Base-by-base conservation (phyloP, 345 rosid species). In the Populus alba region DNA sequence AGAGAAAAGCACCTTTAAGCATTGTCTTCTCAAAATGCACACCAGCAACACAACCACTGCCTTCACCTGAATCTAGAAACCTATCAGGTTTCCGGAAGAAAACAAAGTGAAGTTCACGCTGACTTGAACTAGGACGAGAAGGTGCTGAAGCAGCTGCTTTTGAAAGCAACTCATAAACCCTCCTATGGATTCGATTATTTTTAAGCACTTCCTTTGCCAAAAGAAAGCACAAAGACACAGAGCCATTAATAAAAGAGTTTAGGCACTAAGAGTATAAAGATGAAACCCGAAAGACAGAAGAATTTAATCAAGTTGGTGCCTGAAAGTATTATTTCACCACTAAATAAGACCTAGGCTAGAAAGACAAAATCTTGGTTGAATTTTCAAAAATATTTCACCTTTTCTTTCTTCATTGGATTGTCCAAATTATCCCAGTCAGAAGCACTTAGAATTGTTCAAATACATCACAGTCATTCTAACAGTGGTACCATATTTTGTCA, bases 61-160 rank as follows among this genome's bases (percentile, higher is more conserved):
- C 84, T 57, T 87, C 91, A 75, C 79, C 75, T 70, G 95, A 90
- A 79, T 88, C 92, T 25, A 91, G 80, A 85, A 95, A 93, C 74
- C 72, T 81, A 67, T 87, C 88, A 83, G 99, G 97, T 75, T 90
- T 92, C 76, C 78, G 86, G 85, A 90, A 93, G 90, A 95, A 95
- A 83, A 91, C 85, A 86, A 95, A 93, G 77, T 91, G 94, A 75
- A 95, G 94, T 82, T 95, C 95, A 49, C 86, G 87, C 79, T 87
- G 92, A 83, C 85, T 90, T 45, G 89, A 80, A 74, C 78, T 82
- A 18, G 87, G 86, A 80, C 73, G 67, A 63, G 89, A 81, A 76
- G 84, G 77, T 77, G 77, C 80, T 6, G 86, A 77, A 53, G 82
- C 57, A 70, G 89, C 88, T 25, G 93, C 94, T 85, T 89, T 94